phyloP scores from a whole-genome alignment of 2,329 filamentous ascomycete species.

The Clarireedia sp. region DNA sequence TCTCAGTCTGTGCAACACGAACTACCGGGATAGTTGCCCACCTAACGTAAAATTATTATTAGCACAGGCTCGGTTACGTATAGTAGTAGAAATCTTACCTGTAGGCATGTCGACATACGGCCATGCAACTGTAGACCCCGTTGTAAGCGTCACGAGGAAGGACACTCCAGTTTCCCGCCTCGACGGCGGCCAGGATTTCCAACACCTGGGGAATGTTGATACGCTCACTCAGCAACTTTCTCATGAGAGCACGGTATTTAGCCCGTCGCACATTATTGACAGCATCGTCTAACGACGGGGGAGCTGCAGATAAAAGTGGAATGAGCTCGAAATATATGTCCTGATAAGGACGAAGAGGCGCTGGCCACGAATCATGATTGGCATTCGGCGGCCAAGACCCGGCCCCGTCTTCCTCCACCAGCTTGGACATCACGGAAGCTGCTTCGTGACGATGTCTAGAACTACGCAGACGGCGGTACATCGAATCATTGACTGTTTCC shows the following conservation, averaged over 20 bases:
- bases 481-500: not conserved
- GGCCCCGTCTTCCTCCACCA: conserved; percentile 5
- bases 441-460: conserved; percentile 1
- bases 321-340: conserved; percentile 2
- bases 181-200: not conserved
- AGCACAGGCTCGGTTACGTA: not conserved
- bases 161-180: not conserved
- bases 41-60: not conserved
- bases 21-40: conserved; percentile 9
- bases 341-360: not conserved
- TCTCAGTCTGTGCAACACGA: conserved; percentile 2
- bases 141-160: conserved; percentile 5
- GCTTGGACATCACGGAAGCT: not conserved
- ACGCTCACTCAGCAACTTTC: not conserved
- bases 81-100: not conserved
- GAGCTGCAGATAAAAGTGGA: not conserved
- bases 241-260: not conserved
- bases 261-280: not conserved
- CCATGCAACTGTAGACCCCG: conserved; percentile 3
- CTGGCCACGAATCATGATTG: not conserved
- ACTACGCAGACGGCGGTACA: not conserved
- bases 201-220: not conserved
- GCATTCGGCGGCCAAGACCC: conserved; percentile 6
- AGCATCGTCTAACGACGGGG: not conserved
- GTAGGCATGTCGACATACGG: conserved; percentile 6